A percentile compares a stretch with the other conserved stretches of the same genome.
phyloP scores from a whole-genome alignment of 148 eudicot species.

The Rhododendron henanense region DNA sequence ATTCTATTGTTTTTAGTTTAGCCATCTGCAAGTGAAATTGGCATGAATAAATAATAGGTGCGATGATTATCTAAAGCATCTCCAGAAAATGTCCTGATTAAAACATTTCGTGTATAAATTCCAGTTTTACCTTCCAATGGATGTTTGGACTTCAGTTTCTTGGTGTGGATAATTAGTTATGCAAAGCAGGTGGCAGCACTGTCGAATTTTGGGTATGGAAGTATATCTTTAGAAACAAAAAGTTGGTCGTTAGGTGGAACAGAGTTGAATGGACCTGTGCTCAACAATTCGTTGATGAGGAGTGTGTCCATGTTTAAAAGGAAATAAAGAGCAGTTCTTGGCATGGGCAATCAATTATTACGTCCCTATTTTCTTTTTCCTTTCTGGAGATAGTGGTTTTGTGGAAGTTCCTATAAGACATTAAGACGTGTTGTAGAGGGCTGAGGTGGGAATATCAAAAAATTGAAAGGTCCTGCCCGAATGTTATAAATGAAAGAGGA shows the following conservation, averaged over 20 bases:
- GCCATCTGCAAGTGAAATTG: neutral
- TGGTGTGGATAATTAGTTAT: neutral
- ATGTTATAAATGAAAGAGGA: neutral
- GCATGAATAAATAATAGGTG: neutral
- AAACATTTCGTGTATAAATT: neutral
- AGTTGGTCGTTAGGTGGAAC: neutral
- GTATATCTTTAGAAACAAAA: neutral
- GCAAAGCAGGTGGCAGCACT: neutral
- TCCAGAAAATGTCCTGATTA: neutral
- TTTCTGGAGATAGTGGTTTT: neutral
- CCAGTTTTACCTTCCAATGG: neutral
- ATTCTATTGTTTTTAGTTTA: neutral
- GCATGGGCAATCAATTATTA: neutral
- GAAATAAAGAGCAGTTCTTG: neutral
- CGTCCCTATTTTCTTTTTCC: no score
- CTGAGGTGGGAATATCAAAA: neutral
- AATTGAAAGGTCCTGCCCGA: neutral
- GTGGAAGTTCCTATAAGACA: neutral
- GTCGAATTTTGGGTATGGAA: neutral
- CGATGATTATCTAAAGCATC: conserved; percentile 1
- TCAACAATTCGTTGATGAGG: neutral
- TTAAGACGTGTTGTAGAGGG: neutral
- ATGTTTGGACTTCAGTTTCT: neutral
- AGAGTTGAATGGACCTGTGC: neutral
- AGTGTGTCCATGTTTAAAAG: neutral